phyloP scores from a whole-genome alignment of 768 basidiomycete species.

The Psilocybe tampanensis region DNA sequence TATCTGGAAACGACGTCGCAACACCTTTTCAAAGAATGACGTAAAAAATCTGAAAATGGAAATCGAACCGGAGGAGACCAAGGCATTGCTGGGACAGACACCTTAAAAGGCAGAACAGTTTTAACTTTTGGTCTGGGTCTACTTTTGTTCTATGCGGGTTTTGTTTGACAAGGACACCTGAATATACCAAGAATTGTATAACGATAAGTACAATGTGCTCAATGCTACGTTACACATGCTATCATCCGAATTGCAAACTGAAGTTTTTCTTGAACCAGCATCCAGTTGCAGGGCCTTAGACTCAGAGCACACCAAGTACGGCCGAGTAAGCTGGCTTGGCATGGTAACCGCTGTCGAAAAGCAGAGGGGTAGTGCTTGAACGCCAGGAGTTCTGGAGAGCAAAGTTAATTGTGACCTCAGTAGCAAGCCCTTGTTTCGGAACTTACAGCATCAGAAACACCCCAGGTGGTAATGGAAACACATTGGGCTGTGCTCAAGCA shows the following conservation, averaged over 20 bases:
- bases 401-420: background rate
- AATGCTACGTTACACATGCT: too few species aligned
- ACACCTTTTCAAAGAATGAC: background rate
- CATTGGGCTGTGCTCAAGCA: slow-evolving; percentile 44
- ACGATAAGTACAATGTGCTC: too few species aligned
- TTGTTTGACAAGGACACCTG: too few species aligned
- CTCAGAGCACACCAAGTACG: slow-evolving; percentile 24
- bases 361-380: slow-evolving; percentile 40
- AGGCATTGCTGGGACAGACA: background rate
- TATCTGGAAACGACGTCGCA: slow-evolving; percentile 2
- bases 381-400: slow-evolving; percentile 47
- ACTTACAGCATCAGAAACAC: slow-evolving; percentile 46
- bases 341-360: slow-evolving; percentile 48
- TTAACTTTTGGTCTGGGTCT: too few species aligned
- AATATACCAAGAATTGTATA: too few species aligned
- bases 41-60: background rate
- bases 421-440: background rate
- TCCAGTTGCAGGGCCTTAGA: too few species aligned
- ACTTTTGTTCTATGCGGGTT: too few species aligned
- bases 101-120: background rate
- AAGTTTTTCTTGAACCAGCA: too few species aligned
- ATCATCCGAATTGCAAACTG: too few species aligned
- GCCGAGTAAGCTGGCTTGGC: slow-evolving; percentile 44
- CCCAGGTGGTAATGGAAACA: slow-evolving; percentile 51
- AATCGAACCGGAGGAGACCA: background rate